These are phyloP conservation scores for Arctostaphylos glauca DNA, from an alignment of 148 eudicot species.

Conservation along the genomic window DNA sequence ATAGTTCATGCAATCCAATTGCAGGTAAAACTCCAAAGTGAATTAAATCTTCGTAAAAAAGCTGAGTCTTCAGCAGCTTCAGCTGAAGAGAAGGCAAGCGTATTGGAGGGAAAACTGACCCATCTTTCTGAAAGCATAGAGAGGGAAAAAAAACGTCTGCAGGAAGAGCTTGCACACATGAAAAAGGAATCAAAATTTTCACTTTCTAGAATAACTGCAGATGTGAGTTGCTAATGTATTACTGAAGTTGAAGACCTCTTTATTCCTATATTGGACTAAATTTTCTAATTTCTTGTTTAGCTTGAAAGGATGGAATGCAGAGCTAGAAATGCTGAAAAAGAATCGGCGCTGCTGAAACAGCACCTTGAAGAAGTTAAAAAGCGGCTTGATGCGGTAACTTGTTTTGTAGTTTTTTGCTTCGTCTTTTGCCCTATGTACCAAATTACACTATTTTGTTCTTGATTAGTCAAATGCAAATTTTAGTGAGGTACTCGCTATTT, in stretches of 20 bases:
- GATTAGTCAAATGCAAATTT: not conserved
- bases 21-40: slow-evolving; percentile 69
- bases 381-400: slow-evolving; percentile 54
- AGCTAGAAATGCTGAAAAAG: slow-evolving; percentile 72
- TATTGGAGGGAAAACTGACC: slow-evolving; percentile 56
- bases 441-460: not conserved
- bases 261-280: not conserved
- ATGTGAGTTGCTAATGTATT: slow-evolving; percentile 57
- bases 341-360: slow-evolving; percentile 55
- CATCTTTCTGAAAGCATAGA: slow-evolving; percentile 52
- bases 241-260: not conserved
- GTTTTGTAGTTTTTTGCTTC: not conserved
- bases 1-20: slow-evolving; percentile 2
- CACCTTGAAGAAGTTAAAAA: slow-evolving; percentile 56
- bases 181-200: slow-evolving; percentile 73
- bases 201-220: slow-evolving; percentile 59
- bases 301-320: slow-evolving; percentile 80
- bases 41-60: slow-evolving; percentile 58
- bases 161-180: slow-evolving; percentile 60
- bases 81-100: slow-evolving; percentile 68
- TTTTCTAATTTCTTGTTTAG: slow-evolving; percentile 32
- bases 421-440: not conserved
- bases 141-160: slow-evolving; percentile 61
- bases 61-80: slow-evolving; percentile 71
- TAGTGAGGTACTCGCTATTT: not conserved